Conservation (phyloP, 176 grass and related monocot genomes). For the Ampelocalamus luodianensis region DNA sequence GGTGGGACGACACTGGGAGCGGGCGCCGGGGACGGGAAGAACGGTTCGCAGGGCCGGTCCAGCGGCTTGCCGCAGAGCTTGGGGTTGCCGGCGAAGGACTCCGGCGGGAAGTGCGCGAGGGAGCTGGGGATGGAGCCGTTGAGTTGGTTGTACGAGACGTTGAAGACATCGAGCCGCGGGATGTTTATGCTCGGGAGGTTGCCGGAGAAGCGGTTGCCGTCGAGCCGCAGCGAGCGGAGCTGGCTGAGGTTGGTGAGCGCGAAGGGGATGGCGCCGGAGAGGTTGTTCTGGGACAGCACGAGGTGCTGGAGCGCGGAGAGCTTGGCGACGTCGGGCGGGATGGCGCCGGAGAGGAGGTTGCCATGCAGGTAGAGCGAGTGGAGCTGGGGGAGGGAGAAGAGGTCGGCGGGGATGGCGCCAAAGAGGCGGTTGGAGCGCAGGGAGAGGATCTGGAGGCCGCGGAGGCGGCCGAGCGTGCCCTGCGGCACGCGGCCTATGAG, state of each 20-base stretch:
- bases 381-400: conserved; percentile 51
- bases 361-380: conserved; percentile 61
- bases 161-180: conserved; percentile 46
- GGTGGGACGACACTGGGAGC: conserved; percentile 5
- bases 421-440: conserved; percentile 77
- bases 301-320: conserved; percentile 61
- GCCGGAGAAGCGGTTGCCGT: conserved; percentile 67
- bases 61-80: conserved; percentile 65
- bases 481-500: conserved; percentile 56
- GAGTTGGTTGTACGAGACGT: conserved; percentile 76
- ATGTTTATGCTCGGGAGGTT: conserved; percentile 66
- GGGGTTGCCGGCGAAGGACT: conserved; percentile 62
- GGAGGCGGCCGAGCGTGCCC: conserved; percentile 45
- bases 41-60: conserved; percentile 46
- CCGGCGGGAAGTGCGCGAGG: conserved; percentile 54
- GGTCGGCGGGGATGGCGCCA: conserved; percentile 62
- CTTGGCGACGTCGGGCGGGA: conserved; percentile 36
- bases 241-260: conserved; percentile 35
- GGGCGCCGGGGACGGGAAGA: conserved; percentile 41
- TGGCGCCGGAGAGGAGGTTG: conserved; percentile 56
- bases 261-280: conserved; percentile 56
- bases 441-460: conserved; percentile 55
- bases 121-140: conserved; percentile 71
- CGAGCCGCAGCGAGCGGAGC: conserved; percentile 49
- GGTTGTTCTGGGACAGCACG: conserved; percentile 59